Conservation (phyloP, 768 basidiomycete species). For the Mycena haematopus region DNA sequence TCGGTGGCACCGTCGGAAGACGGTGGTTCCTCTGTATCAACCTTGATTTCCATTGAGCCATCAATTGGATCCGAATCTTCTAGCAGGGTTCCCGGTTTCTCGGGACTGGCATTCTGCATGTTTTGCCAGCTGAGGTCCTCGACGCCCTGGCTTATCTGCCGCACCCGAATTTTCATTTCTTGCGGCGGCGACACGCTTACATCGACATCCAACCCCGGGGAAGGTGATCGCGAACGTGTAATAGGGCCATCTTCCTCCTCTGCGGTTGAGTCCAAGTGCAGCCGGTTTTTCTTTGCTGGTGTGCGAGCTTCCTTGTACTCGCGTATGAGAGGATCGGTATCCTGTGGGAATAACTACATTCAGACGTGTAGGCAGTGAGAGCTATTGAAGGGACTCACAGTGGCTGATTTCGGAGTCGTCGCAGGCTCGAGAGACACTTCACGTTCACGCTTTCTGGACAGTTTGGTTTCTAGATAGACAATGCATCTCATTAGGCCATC, state of each 20-base stretch:
- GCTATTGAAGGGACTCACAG: conserved; percentile 35
- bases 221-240: conserved; percentile 48
- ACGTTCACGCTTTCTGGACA: conserved; percentile 76
- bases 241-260: conserved; percentile 61
- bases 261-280: conserved; percentile 63
- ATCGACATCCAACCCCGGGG: conserved; percentile 46
- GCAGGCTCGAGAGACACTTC: conserved; percentile 79
- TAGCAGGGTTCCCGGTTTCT: conserved; percentile 33
- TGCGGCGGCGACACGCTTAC: conserved; percentile 71
- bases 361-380: conserved; percentile 7
- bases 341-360: conserved; percentile 39
- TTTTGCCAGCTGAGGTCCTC: conserved; percentile 80
- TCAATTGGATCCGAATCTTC: conserved; percentile 18
- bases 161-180: conserved; percentile 73
- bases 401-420: conserved; percentile 50
- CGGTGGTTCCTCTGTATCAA: conserved; percentile 32
- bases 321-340: conserved; percentile 43
- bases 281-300: conserved; percentile 80
- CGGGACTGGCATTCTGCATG: conserved; percentile 41
- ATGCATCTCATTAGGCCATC: conserved; percentile 6
- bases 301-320: conserved; percentile 61
- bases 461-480: conserved; percentile 47
- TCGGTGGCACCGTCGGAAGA: conserved; percentile 15
- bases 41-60: conserved; percentile 29
- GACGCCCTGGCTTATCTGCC: conserved; percentile 80